Evolutionary conservation across 441 rosid species (phyloP).

Genomic region (Populus tomentosa): DNA sequence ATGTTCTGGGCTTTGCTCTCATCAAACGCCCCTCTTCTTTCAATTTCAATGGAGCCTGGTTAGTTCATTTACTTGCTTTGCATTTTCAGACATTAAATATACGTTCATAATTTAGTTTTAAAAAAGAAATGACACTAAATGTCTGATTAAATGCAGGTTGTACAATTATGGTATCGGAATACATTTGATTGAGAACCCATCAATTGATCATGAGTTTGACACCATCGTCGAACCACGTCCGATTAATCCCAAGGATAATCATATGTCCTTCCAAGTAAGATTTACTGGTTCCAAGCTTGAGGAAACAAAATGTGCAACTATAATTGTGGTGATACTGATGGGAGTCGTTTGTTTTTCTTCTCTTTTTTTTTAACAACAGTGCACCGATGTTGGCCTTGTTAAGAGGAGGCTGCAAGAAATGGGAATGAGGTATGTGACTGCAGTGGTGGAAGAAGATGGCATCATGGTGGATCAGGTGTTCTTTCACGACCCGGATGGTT

Average conservation of each 20-base stretch:
- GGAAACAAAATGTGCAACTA: background rate
- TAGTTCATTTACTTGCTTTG: background rate
- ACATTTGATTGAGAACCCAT: conserved; percentile 64
- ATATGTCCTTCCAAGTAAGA: conserved; percentile 61
- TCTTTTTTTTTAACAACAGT: conserved; percentile 20
- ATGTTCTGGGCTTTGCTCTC: conserved; percentile 53
- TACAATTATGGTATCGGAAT: conserved; percentile 62
- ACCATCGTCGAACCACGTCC: conserved; percentile 34
- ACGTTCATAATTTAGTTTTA: background rate
- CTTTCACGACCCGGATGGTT: conserved; percentile 65
- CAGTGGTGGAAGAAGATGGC: conserved; percentile 48
- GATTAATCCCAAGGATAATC: conserved; percentile 68
- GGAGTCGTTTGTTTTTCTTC: background rate
- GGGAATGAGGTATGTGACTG: conserved; percentile 52
- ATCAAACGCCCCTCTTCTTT: conserved; percentile 77
- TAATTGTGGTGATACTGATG: background rate
- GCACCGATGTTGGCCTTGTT: conserved; percentile 44
- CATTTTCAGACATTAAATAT: background rate
- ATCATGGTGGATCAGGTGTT: conserved; percentile 51
- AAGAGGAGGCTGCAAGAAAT: conserved; percentile 45
- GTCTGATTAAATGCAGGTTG: conserved; percentile 30
- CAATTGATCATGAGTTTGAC: conserved; percentile 33
- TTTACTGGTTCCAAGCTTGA: background rate
- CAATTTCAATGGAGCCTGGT: conserved; percentile 78
- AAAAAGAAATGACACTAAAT: background rate